Evolutionary conservation across 1,284 basidiomycete species (phyloP), one percentile per base, ranked within the genome.

Genomic region (Termitomyces sp.): DNA sequence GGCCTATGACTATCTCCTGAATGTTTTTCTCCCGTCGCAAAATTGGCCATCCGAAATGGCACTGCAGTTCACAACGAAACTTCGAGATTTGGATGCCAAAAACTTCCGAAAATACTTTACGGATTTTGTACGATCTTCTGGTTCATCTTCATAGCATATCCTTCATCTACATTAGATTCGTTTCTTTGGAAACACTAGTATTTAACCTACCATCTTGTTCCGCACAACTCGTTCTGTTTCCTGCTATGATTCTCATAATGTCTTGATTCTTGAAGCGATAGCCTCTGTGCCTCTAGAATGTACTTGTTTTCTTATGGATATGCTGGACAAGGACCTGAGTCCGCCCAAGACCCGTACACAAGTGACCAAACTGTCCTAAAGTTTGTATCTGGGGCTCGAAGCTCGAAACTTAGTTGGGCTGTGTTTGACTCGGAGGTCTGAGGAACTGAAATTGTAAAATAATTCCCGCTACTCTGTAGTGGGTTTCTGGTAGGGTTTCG

Each of bases 71-170:
- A 79, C 88, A 4, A 78, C 79, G 21, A 89, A 89, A 64, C 68
- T 95, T 58, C 78, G 83, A 49, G 87, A 88, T 62, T 74, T 91
- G 56, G 93, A 95, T 63, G 73, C 77, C 52, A 94, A 92, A 69
- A 75, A 76, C 42, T 97, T 97, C 74, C 82, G 90, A 63, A 93
- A 90, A 76, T 95, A 91, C 64, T 93, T 93, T 69, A 80, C 86
- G 26, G 93, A 94, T 59, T 87, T 94, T 60, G 84, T 92, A 46
- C 81, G 82, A 49, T 78, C 83, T 41, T 87, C 84, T 43, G 81
- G 84, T 54, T 74, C 80, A 51, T 69, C 71, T 46, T 79, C 80
- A 71, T 85, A 79, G 69, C 63, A 68, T 68, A 60, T 44, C 55
- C 37, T 52, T 56, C 50, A 52, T 55, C 52, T 54, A 52, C 38